These are phyloP conservation scores for Leccinum obscurum DNA, from an alignment of 768 basidiomycete genomes.

Conservation along the genomic window DNA sequence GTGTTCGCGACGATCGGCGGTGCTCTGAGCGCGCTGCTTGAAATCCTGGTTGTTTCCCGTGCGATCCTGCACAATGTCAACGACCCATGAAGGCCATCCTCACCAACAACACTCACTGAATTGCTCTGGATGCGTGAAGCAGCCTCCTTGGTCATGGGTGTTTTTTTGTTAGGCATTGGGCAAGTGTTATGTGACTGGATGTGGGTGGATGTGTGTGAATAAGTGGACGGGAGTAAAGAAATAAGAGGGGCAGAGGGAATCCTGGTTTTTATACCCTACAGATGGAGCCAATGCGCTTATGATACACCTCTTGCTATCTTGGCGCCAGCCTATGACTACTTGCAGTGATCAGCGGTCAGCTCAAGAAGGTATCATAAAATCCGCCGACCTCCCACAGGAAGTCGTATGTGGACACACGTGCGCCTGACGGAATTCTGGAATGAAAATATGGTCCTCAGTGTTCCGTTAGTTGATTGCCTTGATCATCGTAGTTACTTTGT, in stretches of 20 bases:
- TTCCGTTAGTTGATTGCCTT: not conserved
- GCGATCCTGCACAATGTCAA: conserved; percentile 6
- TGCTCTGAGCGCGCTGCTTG: conserved; percentile 10
- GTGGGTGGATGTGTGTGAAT: not conserved
- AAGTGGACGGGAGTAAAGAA: not conserved
- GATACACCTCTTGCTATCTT: not conserved
- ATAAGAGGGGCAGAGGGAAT: not conserved
- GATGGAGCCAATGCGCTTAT: not conserved
- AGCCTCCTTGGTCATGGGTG: not conserved
- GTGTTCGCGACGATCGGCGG: conserved; percentile 6
- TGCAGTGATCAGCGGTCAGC: not conserved
- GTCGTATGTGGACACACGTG: not conserved
- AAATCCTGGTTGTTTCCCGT: conserved; percentile 4
- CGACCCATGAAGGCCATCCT: not conserved
- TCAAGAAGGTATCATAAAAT: not conserved
- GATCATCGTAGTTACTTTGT: not conserved
- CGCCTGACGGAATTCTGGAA: not conserved
- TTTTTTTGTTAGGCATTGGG: conserved; percentile 5
- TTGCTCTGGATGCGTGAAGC: conserved; percentile 11
- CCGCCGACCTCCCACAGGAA: not conserved
- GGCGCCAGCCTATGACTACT: not conserved
- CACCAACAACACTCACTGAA: conserved; percentile 3
- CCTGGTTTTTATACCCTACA: conserved; percentile 3
- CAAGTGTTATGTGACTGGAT: not conserved
- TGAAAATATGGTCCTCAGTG: not conserved